phyloP scores from a whole-genome alignment of 2,329 filamentous ascomycete genomes.

The Nemania serpens region DNA sequence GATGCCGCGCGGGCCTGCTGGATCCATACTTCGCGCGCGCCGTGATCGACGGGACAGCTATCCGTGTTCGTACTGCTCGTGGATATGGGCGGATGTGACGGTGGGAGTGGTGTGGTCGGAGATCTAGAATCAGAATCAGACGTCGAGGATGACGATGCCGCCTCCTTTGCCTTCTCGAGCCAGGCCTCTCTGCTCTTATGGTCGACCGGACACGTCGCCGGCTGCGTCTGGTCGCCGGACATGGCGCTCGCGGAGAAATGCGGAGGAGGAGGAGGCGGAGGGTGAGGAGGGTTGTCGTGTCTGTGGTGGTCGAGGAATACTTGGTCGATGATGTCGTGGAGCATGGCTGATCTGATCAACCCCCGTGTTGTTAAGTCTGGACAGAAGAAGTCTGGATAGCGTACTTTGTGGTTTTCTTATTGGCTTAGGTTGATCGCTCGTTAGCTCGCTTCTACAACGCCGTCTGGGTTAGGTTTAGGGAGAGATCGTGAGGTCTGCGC shows the following conservation, averaged over 20 bases:
- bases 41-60: slow-evolving; percentile 70
- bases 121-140: slow-evolving; percentile 15
- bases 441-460: neutral
- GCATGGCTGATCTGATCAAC: slow-evolving; percentile 2
- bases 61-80: slow-evolving; percentile 36
- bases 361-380: neutral
- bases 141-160: slow-evolving; percentile 41
- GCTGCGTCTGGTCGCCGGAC: slow-evolving; percentile 30
- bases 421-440: neutral
- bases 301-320: slow-evolving; percentile 16
- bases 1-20: slow-evolving; percentile 37
- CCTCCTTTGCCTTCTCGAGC: slow-evolving; percentile 70
- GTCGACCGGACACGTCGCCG: slow-evolving; percentile 79
- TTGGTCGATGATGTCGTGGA: slow-evolving; percentile 25
- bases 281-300: neutral
- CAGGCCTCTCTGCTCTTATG: slow-evolving; percentile 86
- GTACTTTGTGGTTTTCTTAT: neutral
- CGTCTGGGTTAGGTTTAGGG: no score
- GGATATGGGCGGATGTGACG: slow-evolving; percentile 34
- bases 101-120: slow-evolving; percentile 24
- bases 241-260: slow-evolving; percentile 17
- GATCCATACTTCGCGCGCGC: slow-evolving; percentile 70
- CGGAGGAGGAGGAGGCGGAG: neutral
- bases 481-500: no score
- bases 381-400: neutral